These are phyloP conservation scores for Phytophthora parvispora DNA, from an alignment of 352 stramenopile genomes.

Conservation along the genomic window DNA sequence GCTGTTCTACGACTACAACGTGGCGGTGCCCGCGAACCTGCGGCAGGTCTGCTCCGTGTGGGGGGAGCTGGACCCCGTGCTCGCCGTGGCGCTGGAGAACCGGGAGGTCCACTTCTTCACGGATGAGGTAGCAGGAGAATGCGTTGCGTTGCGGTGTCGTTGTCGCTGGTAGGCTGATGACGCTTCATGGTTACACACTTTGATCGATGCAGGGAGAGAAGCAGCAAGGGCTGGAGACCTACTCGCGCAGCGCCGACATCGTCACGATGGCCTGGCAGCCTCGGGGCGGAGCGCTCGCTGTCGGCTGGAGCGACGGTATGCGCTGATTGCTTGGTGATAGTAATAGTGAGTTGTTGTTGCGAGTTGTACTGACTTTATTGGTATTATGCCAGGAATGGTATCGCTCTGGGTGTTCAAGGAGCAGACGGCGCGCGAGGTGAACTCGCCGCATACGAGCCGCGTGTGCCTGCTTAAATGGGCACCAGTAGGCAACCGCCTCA, in stretches of 20 bases:
- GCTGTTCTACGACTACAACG: constrained; percentile 89
- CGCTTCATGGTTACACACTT: not conserved
- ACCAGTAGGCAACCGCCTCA: constrained; percentile 85
- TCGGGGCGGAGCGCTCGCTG: constrained; percentile 75
- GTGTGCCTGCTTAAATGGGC: constrained; percentile 92
- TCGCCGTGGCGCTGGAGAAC: constrained; percentile 88
- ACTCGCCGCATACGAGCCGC: constrained; percentile 80
- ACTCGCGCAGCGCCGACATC: constrained; percentile 73
- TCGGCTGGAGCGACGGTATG: constrained; percentile 87
- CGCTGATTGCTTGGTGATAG: not conserved
- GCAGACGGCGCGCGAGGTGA: constrained; percentile 76
- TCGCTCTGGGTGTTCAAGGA: constrained; percentile 88
- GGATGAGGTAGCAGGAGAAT: constrained; percentile 71
- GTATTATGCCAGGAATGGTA: constrained; percentile 65
- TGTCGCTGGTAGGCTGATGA: not conserved
- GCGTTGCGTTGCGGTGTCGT: not conserved
- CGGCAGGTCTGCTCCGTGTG: constrained; percentile 83
- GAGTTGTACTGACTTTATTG: constrained; percentile 1
- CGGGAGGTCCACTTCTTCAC: constrained; percentile 92
- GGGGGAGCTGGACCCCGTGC: constrained; percentile 85
- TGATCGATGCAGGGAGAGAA: constrained; percentile 69
- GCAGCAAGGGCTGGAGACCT: constrained; percentile 56
- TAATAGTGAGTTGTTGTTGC: not conserved
- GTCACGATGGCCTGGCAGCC: constrained; percentile 92
- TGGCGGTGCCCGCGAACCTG: constrained; percentile 69